phyloP scores from a whole-genome alignment of 257 asterid species.

The Scutellaria barbata region DNA sequence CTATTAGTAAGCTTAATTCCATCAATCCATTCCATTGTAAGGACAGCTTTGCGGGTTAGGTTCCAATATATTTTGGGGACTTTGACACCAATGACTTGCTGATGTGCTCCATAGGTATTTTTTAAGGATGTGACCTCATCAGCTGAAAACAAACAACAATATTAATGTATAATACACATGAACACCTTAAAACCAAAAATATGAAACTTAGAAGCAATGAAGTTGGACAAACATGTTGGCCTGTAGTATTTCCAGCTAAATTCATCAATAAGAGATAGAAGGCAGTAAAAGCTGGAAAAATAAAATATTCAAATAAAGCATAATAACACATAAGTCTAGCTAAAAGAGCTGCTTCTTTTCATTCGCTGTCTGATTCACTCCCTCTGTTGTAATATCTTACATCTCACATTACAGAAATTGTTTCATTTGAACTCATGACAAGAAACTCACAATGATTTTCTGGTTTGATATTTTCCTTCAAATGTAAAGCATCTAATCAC shows the following conservation, averaged over 20 bases:
- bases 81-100: conserved; percentile 59
- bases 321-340: not conserved
- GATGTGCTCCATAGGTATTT: conserved; percentile 33
- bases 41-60: conserved; percentile 83
- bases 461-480: conserved; percentile 1
- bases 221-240: conserved; percentile 21
- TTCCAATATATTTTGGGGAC: conserved; percentile 96
- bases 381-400: not conserved
- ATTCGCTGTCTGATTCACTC: not conserved
- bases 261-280: conserved; percentile 3
- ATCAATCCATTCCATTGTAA: conserved; percentile 98
- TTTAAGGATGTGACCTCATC: conserved; percentile 43
- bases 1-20: conserved; percentile 91
- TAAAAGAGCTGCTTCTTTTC: not conserved
- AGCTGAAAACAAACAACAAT: conserved; percentile 47
- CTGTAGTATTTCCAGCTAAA: conserved; percentile 16
- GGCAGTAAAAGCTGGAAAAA: conserved; percentile 14
- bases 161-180: conserved; percentile 21
- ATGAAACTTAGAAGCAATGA: not conserved
- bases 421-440: not conserved
- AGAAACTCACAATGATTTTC: not conserved
- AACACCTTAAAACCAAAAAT: conserved; percentile 2
- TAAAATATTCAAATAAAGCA: not conserved
- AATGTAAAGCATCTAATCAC: not conserved
- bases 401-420: not conserved